A percentile compares a stretch with the other conserved stretches of the same genome.
phyloP scores from a whole-genome alignment of 352 stramenopile genomes.

The Thraustochytrium sp. region DNA sequence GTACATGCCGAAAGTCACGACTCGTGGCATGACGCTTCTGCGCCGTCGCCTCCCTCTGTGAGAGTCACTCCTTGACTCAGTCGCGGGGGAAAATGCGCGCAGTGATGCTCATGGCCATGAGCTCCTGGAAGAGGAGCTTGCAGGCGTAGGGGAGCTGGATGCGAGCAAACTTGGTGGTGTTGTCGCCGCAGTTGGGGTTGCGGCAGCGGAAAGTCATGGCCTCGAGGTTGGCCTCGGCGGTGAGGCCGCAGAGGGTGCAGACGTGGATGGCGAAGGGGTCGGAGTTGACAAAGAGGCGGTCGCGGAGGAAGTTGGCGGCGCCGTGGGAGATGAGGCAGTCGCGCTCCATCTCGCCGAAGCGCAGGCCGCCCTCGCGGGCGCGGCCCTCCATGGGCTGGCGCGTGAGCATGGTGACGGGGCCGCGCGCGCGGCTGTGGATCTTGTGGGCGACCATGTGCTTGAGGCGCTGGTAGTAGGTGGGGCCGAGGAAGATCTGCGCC shows the following conservation, averaged over 20 bases:
- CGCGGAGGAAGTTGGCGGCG: constrained; percentile 96
- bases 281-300: constrained; percentile 98
- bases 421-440: constrained; percentile 90
- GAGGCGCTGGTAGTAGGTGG: constrained; percentile 99
- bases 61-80: background rate
- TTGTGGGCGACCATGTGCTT: constrained; percentile 99
- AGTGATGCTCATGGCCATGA: constrained; percentile 99
- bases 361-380: constrained; percentile 92
- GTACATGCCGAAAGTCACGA: no score
- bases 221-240: constrained; percentile 95
- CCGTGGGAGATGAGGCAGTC: constrained; percentile 99
- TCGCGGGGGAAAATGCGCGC: constrained; percentile 87
- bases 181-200: constrained; percentile 79
- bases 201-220: constrained; percentile 86
- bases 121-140: constrained; percentile 99
- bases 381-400: constrained; percentile 98
- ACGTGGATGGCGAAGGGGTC: constrained; percentile 98
- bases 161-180: constrained; percentile 82
- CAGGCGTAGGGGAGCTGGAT: constrained; percentile 99
- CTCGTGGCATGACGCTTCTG: no score
- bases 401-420: constrained; percentile 94
- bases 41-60: background rate
- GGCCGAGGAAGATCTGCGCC: constrained; percentile 97
- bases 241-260: constrained; percentile 97
- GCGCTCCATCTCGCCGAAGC: constrained; percentile 99